Conservation (phyloP, 2,329 filamentous ascomycete species). For the Clonostachys chloroleuca region DNA sequence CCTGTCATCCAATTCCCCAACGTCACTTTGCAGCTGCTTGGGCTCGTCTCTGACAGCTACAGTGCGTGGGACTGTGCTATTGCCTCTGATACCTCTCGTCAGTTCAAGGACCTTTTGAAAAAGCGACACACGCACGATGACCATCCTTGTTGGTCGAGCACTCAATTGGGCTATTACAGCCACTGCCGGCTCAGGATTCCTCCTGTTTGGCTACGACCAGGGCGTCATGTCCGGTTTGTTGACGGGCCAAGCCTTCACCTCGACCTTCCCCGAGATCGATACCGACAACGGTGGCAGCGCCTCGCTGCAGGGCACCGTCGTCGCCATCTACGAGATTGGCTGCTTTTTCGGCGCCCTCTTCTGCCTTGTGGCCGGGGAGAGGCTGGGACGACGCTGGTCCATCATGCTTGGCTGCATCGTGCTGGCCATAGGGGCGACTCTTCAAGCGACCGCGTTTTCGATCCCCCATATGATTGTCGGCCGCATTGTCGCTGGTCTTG, state of each 20-base stretch:
- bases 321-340: constrained; percentile 38
- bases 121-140: not conserved
- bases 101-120: too few relatives aligned
- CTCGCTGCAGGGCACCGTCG: constrained; percentile 28
- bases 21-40: too few relatives aligned
- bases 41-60: too few relatives aligned
- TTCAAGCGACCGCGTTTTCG: constrained; percentile 30
- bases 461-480: constrained; percentile 33
- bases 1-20: too few relatives aligned
- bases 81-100: too few relatives aligned
- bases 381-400: constrained; percentile 30
- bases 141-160: constrained; percentile 19
- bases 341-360: constrained; percentile 40
- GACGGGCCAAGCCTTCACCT: constrained; percentile 13
- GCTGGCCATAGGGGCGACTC: constrained; percentile 26
- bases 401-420: constrained; percentile 16
- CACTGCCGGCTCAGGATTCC: constrained; percentile 26
- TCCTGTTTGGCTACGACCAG: constrained; percentile 29
- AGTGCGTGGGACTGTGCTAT: too few relatives aligned
- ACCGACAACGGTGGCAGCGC: constrained; percentile 27
- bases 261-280: constrained; percentile 31
- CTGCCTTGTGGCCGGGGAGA: constrained; percentile 31
- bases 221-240: constrained; percentile 32
- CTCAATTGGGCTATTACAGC: constrained; percentile 31
- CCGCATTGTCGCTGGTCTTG: constrained; percentile 32